Conservation (phyloP, 129 eudicot genomes). For the Ambrosia trifida region DNA sequence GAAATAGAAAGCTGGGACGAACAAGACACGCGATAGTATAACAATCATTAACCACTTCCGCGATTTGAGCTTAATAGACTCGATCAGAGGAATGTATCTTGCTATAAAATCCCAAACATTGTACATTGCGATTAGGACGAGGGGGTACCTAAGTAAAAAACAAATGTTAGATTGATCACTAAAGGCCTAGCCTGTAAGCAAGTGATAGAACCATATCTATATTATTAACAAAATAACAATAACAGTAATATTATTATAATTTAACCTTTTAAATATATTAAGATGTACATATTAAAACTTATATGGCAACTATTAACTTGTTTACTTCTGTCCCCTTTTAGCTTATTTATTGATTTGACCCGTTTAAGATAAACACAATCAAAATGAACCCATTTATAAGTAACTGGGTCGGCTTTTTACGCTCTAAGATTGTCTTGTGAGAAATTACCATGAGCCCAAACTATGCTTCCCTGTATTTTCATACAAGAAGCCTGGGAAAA, state of each 20-base stretch:
- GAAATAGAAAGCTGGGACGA: conserved; percentile 71
- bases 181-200: neutral
- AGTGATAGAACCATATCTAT: no score
- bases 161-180: neutral
- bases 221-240: neutral
- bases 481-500: conserved; percentile 70
- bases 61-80: conserved; percentile 47
- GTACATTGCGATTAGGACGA: conserved; percentile 67
- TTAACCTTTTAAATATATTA: no score
- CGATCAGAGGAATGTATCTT: conserved; percentile 63
- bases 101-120: conserved; percentile 60
- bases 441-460: conserved; percentile 64
- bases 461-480: conserved; percentile 72
- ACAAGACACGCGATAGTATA: conserved; percentile 44
- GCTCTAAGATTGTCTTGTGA: neutral
- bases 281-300: neutral
- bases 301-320: no score
- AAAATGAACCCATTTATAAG: neutral
- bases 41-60: conserved; percentile 53
- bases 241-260: no score
- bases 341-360: neutral
- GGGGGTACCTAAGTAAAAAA: conserved; percentile 49
- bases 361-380: neutral
- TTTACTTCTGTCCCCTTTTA: neutral
- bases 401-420: neutral